Base-by-base conservation (phyloP, 345 rosid genomes). In the Bruguiera parviflora region DNA sequence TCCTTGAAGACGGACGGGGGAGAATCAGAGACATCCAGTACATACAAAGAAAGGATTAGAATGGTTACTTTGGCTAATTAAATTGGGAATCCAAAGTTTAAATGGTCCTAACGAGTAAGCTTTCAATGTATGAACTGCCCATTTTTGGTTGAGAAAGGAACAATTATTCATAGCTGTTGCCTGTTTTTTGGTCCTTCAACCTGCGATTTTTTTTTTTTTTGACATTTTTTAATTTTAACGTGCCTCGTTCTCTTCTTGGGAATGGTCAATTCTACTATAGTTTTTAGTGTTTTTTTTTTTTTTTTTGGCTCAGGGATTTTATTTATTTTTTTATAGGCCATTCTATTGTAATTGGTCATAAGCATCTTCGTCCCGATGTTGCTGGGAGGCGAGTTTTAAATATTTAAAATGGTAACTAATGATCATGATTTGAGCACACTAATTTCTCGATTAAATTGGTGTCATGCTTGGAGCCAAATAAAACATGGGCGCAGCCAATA, bases 81-180 rank as follows among this genome's bases (percentile, higher is more conserved):
- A 47, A 33, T 57, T 64, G 63, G 58, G 74, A 66, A 64, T 75
- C 71, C 71, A 37, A 68, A 64, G 61, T 25, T 73, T 55, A 9
- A 4, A 57, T 57, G 67, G 68, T 18, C 33, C 31, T 16, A 18
- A 61, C 21, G 19, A 31, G 49, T 6, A 46, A 27, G 33, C 24
- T 61, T 57, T 24, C 11, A 28, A 20, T 19, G 6, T 15, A 25
- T 64, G 25, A 49, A n/a, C 53, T 43, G 18, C 29, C 59, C 59
- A 22, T 55, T 55, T 55, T 55, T 57, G 51, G 3, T 32, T 46
- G 71, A 35, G 57, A 73, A 78, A 59, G 72, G 61, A 79, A 72
- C 81, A 81, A 79, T 35, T 62, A 53, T 33, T 66, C n/a, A 64
- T 57, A 62, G 79, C 77, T 83, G 84, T 75, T 69, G 63, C 10